Base-by-base conservation (phyloP, 345 rosid genomes). In the Hypericum perforatum region DNA sequence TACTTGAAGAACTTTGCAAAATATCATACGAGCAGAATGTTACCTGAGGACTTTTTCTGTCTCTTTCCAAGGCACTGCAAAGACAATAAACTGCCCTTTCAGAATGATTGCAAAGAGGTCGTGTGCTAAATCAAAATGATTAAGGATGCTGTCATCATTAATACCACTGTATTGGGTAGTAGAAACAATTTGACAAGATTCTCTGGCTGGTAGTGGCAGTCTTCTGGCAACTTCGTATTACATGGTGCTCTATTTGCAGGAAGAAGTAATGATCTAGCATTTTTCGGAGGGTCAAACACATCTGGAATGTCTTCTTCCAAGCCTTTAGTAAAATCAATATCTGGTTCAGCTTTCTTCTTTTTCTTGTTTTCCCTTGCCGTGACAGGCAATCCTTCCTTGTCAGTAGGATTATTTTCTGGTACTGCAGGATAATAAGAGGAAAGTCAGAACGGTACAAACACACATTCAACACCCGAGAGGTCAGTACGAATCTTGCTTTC, bases 131-230 rank as follows among this genome's bases (percentile, higher is more conserved):
- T 13, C 15, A 22, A 22, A 22, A 22, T 22, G 32, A 22, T 7
- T 37, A 0, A 36, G 14, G n/a, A 22, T 50, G 10, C 0, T 11
- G 36, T 10, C 55, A 52, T 13, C 50, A 62, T 41, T 43, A 59
- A 65, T 88, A 91, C 98, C 96, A 76, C 75, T 41, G 72, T 65
- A 59, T 83, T 73, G 7, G 98, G 98, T 32, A 85, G 75, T 64
- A 88, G 84, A 71, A 92, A 92, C 49, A 92, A 71, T 67, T 88
- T 92, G 56, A 85, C 81, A 52, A 92, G 86, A 70, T 76, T 65
- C 75, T 88, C 96, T 38, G 96, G 98, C 68, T 85, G 96, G 68
- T 83, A 92, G 70, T 92, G 98, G 63, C 95, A 85, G 79, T 92
- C 96, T 77, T 88, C 96, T n/a, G 98, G 98, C 50, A 92, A 78